A percentile compares a stretch with the other conserved stretches of the same genome.
phyloP scores from a whole-genome alignment of 108 stramenopile species.

The Aurantiochytrium sp. region DNA sequence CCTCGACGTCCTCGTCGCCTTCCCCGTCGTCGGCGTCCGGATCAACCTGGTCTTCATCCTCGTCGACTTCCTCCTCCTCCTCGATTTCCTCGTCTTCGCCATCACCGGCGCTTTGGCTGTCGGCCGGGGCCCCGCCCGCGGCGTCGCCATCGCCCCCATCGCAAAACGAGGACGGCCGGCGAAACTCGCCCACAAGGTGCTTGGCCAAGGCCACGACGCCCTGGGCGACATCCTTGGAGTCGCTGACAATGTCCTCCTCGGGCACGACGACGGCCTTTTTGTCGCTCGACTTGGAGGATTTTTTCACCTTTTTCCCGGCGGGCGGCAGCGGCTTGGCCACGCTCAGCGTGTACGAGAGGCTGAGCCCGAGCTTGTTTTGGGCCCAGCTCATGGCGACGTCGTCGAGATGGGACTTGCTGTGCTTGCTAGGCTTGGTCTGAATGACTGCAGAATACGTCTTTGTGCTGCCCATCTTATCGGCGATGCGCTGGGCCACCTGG shows the following conservation, averaged over 20 bases:
- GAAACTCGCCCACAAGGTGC: background rate
- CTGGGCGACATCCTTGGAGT: background rate
- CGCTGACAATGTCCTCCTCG: background rate
- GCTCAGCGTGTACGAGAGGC: background rate
- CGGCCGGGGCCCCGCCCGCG: background rate
- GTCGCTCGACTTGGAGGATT: background rate
- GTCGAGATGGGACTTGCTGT: background rate
- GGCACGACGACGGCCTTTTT: background rate
- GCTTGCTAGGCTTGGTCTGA: background rate
- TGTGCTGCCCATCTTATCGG: background rate
- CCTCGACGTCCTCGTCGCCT: background rate
- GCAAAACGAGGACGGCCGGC: background rate
- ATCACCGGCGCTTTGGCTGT: background rate
- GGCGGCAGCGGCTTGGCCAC: background rate
- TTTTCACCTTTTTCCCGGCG: background rate
- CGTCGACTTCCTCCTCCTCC: background rate
- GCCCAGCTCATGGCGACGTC: slow-evolving; percentile 10
- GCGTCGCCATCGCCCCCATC: background rate
- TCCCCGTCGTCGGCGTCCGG: background rate
- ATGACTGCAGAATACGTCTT: background rate
- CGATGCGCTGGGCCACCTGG: background rate
- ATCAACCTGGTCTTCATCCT: background rate
- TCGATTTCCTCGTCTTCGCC: background rate
- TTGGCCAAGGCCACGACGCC: slow-evolving; percentile 3
- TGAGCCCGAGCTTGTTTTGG: slow-evolving; percentile 6